Base-by-base conservation (phyloP, 805 yeast genomes). In the Helenozyma baotianmanensis region DNA sequence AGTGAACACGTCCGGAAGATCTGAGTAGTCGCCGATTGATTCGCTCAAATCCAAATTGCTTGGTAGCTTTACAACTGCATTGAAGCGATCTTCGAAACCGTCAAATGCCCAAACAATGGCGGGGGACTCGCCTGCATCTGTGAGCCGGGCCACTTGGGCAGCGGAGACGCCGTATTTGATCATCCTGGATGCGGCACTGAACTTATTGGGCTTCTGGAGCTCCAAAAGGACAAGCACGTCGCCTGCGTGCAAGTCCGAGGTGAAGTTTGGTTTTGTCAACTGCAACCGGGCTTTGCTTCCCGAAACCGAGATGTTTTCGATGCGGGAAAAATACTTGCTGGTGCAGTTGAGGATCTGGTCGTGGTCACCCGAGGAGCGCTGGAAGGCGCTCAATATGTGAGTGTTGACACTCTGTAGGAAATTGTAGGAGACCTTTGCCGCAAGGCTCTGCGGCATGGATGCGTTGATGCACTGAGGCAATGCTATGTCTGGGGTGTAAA, bases 281-380 rank as follows among this genome's bases (percentile, higher is more conserved):
- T 18, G n/a, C 9, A 42, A 5, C 3, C 19, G 25, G 5, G 45
- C 45, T 11, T 6, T 18, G 34, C 42, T 24, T 6, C 47, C 49
- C 9, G 24, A 14, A 5, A 38, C 33, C 4, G 28, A 21, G 7
- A 45, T 14, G 1, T 26, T 26, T n/a, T 46, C 34, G 10, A 58
- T 36, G 18, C 39, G 30, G 23, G 40, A 26, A 24, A 55, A 52
- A 38, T 64, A 62, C 37, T 62, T 62, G 34, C 69, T 62, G 9
- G 40, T 18, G 16, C 50, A 46, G 6, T 34, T 33, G 15, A 45
- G 37, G 6, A 48, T 48, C 8, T 38, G 25, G 2, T 17, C 19
- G 8, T 17, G 5, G 5, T 6, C 19, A 6, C 19, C 19, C 5
- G 19, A 6, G 19, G 8, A 5, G 8, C 19, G 19, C 19, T 8